Evolutionary conservation across 345 rosid genomes (phyloP).

Genomic region (Punica granatum): DNA sequence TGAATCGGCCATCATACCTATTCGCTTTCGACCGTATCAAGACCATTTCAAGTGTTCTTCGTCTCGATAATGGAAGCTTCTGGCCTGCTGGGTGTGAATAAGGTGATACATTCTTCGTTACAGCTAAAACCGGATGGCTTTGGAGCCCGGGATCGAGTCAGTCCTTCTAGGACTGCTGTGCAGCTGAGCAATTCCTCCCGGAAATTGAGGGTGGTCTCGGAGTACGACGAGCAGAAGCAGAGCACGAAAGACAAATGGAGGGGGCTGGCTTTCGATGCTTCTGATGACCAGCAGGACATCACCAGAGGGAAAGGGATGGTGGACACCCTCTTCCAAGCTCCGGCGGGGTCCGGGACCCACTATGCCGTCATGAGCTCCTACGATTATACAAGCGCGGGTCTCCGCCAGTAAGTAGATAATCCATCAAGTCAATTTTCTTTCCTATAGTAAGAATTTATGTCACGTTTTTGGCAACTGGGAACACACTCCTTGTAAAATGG

Average conservation of each 20-base stretch:
- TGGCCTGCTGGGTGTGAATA: not conserved
- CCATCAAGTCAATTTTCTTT: not conserved
- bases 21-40: not conserved
- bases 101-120: not conserved
- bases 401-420: conserved; percentile 29
- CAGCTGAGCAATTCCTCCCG: not conserved
- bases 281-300: conserved; percentile 48
- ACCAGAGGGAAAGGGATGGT: conserved; percentile 52
- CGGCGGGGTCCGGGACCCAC: conserved; percentile 40
- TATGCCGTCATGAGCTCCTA: conserved; percentile 38
- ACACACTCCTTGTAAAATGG: no score
- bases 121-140: conserved; percentile 26
- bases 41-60: not conserved
- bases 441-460: not conserved
- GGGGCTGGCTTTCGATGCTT: conserved; percentile 31
- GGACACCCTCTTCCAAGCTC: conserved; percentile 51
- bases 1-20: not conserved
- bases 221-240: conserved; percentile 37
- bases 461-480: no score
- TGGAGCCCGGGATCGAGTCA: conserved; percentile 11
- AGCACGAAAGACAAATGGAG: conserved; percentile 34
- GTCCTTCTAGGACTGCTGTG: conserved; percentile 8
- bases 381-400: conserved; percentile 40
- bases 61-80: not conserved
- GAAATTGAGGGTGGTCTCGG: conserved; percentile 18